phyloP scores from a whole-genome alignment of 2,329 filamentous ascomycete genomes.

The Fusarium papillatum region DNA sequence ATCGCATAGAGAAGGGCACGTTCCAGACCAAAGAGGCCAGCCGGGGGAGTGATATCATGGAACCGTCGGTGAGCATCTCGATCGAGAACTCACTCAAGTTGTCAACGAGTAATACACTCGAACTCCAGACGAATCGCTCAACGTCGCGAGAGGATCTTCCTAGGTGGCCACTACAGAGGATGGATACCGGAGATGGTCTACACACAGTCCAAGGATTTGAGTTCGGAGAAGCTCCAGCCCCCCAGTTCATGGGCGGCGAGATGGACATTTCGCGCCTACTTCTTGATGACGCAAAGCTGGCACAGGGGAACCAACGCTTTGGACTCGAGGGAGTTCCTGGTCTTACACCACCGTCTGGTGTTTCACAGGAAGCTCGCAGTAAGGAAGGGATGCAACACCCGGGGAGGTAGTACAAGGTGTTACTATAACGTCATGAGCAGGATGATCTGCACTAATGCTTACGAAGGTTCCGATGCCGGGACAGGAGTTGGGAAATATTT shows the following conservation, averaged over 20 bases:
- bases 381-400: conserved; percentile 31
- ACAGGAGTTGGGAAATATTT: conserved; percentile 40
- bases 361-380: conserved; percentile 24
- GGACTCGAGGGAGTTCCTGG: conserved; percentile 42
- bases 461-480: conserved; percentile 21
- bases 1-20: conserved; percentile 67
- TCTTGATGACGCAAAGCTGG: conserved; percentile 63
- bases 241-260: conserved; percentile 62
- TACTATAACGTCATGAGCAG: conserved; percentile 10
- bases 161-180: conserved; percentile 56
- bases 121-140: conserved; percentile 55
- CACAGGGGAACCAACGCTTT: conserved; percentile 42
- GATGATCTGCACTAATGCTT: conserved; percentile 31
- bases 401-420: conserved; percentile 25
- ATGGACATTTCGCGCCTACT: conserved; percentile 74
- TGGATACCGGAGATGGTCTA: conserved; percentile 46
- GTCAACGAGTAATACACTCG: conserved; percentile 53
- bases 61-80: conserved; percentile 64
- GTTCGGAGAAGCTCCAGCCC: conserved; percentile 56
- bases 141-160: conserved; percentile 63
- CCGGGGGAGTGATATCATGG: conserved; percentile 59
- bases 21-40: conserved; percentile 59
- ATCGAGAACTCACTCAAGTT: conserved; percentile 61
- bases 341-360: conserved; percentile 39
- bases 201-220: conserved; percentile 54